Evolutionary conservation across 2,329 filamentous ascomycete species (phyloP).

Genomic region (Verticillium tricorpus): DNA sequence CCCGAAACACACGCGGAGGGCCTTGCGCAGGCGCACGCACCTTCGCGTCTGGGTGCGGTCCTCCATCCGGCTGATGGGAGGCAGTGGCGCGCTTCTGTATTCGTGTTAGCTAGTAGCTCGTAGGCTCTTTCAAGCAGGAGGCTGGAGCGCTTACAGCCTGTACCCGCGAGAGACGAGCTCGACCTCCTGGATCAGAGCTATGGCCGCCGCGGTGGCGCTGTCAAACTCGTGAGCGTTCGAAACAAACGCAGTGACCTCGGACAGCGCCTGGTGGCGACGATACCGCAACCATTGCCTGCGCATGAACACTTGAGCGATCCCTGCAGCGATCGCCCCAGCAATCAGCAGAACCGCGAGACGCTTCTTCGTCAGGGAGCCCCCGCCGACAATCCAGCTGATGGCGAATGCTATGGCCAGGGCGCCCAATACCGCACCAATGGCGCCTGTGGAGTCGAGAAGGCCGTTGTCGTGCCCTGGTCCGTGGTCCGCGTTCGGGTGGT

Average conservation of each 20-base stretch:
- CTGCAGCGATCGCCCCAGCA: constrained; percentile 48
- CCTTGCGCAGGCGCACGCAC: constrained; percentile 74
- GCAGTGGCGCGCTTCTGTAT: constrained; percentile 74
- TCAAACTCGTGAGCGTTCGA: constrained; percentile 77
- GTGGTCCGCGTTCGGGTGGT: constrained; percentile 16
- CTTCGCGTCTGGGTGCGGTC: constrained; percentile 73
- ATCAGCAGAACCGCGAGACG: constrained; percentile 42
- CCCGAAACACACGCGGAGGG: constrained; percentile 65
- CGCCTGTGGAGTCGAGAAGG: constrained; percentile 35
- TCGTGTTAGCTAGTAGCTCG: constrained; percentile 7
- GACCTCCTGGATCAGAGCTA: constrained; percentile 88
- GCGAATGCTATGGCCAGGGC: constrained; percentile 67
- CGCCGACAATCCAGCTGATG: constrained; percentile 63
- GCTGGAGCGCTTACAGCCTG: constrained; percentile 56
- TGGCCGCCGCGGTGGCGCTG: constrained; percentile 66
- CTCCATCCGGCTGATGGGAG: constrained; percentile 88
- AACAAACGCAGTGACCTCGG: constrained; percentile 64
- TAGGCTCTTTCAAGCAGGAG: neutral
- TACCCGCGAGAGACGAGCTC: constrained; percentile 91
- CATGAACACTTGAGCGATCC: constrained; percentile 66
- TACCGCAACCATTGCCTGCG: constrained; percentile 79
- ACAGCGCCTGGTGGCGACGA: constrained; percentile 68
- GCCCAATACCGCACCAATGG: constrained; percentile 54
- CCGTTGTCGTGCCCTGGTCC: constrained; percentile 23
- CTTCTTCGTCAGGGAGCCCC: constrained; percentile 51